Conservation (phyloP, 2,329 filamentous ascomycete genomes). For the Capronia americana region DNA sequence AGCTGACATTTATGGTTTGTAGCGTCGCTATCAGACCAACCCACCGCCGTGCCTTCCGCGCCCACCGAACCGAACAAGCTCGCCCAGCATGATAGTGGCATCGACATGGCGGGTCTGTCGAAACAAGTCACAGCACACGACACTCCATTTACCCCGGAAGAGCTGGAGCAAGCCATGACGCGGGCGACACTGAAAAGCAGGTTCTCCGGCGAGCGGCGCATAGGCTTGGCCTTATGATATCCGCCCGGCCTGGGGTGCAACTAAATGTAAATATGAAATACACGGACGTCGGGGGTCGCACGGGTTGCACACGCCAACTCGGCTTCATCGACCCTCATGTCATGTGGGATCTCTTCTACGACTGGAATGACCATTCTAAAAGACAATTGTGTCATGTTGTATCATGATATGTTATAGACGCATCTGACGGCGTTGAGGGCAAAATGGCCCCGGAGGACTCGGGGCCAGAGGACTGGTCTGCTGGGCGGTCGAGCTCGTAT, state of each 20-base stretch:
- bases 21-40: slow-evolving; percentile 32
- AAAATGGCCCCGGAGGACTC: neutral
- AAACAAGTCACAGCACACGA: slow-evolving; percentile 34
- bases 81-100: slow-evolving; percentile 29
- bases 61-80: slow-evolving; percentile 31
- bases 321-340: neutral
- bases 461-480: neutral
- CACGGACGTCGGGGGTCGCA: neutral
- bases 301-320: neutral
- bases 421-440: neutral
- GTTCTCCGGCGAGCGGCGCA: slow-evolving; percentile 15
- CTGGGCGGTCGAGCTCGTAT: neutral
- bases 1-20: neutral
- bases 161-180: slow-evolving; percentile 40
- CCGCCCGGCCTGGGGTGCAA: neutral
- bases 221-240: slow-evolving; percentile 22
- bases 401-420: slow-evolving; percentile 2
- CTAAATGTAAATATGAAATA: slow-evolving; percentile 4
- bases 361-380: slow-evolving; percentile 10
- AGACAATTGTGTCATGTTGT: neutral
- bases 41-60: slow-evolving; percentile 27
- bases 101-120: slow-evolving; percentile 20
- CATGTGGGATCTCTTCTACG: neutral
- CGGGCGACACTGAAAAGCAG: slow-evolving; percentile 32
- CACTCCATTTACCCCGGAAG: slow-evolving; percentile 38